Conservation (phyloP, 441 rosid genomes). For the Erodium moschatum region DNA sequence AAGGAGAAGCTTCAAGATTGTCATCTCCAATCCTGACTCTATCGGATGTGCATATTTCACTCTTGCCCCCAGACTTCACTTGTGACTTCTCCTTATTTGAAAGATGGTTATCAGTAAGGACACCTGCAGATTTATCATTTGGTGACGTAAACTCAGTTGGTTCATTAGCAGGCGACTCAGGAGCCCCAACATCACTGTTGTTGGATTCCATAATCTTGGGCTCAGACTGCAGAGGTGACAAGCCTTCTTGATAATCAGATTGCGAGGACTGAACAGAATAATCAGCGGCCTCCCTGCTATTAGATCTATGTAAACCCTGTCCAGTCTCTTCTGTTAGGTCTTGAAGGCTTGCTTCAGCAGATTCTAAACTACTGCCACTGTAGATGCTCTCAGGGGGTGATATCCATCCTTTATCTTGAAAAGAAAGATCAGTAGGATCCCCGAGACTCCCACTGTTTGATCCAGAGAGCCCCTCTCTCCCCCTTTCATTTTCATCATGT, state of each 20-base stretch:
- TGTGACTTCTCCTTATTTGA: slow-evolving; percentile 26
- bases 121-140: slow-evolving; percentile 27
- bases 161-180: slow-evolving; percentile 24
- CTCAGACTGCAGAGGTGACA: slow-evolving; percentile 20
- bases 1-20: slow-evolving; percentile 35
- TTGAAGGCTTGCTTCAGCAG: slow-evolving; percentile 39
- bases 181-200: slow-evolving; percentile 23
- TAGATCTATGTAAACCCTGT: slow-evolving; percentile 19
- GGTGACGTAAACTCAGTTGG: slow-evolving; percentile 25
- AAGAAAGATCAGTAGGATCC: slow-evolving; percentile 37
- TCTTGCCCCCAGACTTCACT: slow-evolving; percentile 34
- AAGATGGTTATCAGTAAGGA: slow-evolving; percentile 31
- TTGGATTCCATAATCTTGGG: slow-evolving; percentile 24
- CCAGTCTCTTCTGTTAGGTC: slow-evolving; percentile 33
- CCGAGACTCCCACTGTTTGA: slow-evolving; percentile 37
- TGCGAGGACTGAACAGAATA: slow-evolving; percentile 35
- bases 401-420: slow-evolving; percentile 64
- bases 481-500: slow-evolving; percentile 30
- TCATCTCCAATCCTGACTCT: slow-evolving; percentile 41
- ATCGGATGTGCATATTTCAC: slow-evolving; percentile 29
- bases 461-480: slow-evolving; percentile 35
- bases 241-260: slow-evolving; percentile 28
- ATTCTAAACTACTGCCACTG: slow-evolving; percentile 45
- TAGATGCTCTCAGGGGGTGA: slow-evolving; percentile 72
- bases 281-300: slow-evolving; percentile 14